Base-by-base conservation (phyloP, 2,329 filamentous ascomycete genomes). In the Sarocladiaceae sp. region DNA sequence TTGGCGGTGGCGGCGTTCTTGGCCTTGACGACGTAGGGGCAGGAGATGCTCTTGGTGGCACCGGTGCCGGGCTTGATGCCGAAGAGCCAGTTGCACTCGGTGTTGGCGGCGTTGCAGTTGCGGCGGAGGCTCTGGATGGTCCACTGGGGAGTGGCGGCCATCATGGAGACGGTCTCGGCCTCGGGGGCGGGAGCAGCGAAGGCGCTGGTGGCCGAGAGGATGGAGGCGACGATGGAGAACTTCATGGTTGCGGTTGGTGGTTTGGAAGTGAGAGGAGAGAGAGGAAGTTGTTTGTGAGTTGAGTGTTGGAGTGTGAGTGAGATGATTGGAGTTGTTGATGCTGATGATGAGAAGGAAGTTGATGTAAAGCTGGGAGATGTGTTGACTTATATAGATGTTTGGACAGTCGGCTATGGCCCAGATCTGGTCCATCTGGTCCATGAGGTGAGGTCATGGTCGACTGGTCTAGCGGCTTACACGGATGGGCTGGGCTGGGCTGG, bases 131-230 rank as follows among this genome's bases (percentile, higher is more conserved):
- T n/a, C 52, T 54, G 55, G 58, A 77, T 77, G 56, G 62, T 67
- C 67, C 71, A 75, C 60, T 64, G 66, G 67, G 70, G 62, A 26
- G 57, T 42, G 20, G 63, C 44, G 50, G 68, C 67, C 69, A 72
- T 73, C 66, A 75, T 74, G 60, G 65, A 70, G 50, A 53, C 52
- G 52, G 46, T 46, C 54, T 60, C 59, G 18, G 57, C 59, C 26
- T 42, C 46, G 29, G 42, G 42, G 25, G 67, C 61, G 3, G 72
- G 69, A 31, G 70, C 66, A 26, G 70, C 65, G 51, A 67, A 53
- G 56, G 66, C 64, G 44, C 67, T 60, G 58, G 69, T 59, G 59
- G 70, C 63, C 53, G 65, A 59, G 55, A 70, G 42, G 57, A 68
- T 58, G 54, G 72, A 33, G 46, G 54, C 50, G 54, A 50, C 58